phyloP scores from a whole-genome alignment of 805 yeast genomes.

The Saccharomycopsis microspora region DNA sequence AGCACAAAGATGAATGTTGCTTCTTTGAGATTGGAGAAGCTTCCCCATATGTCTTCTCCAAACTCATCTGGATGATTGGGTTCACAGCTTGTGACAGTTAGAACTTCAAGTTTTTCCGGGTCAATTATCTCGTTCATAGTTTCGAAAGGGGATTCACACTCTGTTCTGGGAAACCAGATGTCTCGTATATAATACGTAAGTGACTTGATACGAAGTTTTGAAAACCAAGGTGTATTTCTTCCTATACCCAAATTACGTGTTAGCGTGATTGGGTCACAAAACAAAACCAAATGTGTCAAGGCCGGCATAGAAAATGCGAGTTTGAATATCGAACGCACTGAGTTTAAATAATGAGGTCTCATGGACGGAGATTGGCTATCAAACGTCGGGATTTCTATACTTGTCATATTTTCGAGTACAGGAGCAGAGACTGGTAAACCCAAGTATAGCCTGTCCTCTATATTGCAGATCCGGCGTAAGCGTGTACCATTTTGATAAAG shows the following conservation, averaged over 20 bases:
- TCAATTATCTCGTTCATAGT: slow-evolving; percentile 4
- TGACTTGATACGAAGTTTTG: slow-evolving; percentile 1
- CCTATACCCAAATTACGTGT: background rate
- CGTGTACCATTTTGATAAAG: too few species aligned
- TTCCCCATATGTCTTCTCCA: slow-evolving; percentile 1
- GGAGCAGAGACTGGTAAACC: too few species aligned
- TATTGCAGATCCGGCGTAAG: too few species aligned
- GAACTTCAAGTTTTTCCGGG: background rate
- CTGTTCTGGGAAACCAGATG: background rate
- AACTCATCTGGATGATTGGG: slow-evolving; percentile 3
- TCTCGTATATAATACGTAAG: slow-evolving; percentile 7
- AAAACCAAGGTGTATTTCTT: background rate
- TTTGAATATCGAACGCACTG: too few species aligned
- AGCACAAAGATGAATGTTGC: slow-evolving; percentile 10
- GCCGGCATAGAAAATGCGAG: too few species aligned
- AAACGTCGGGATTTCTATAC: too few species aligned
- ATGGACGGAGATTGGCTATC: too few species aligned
- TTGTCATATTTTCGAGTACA: too few species aligned
- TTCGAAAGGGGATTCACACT: background rate
- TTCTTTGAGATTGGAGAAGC: slow-evolving; percentile 5
- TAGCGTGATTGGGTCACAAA: too few species aligned
- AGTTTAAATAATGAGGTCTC: too few species aligned
- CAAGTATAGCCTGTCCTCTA: too few species aligned
- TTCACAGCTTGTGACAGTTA: slow-evolving; percentile 9
- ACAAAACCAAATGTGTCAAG: too few species aligned